Evolutionary conservation across 495 filamentous ascomycete species (phyloP), one percentile per base, ranked within the genome.

Genomic region (Neurospora hispaniola): DNA sequence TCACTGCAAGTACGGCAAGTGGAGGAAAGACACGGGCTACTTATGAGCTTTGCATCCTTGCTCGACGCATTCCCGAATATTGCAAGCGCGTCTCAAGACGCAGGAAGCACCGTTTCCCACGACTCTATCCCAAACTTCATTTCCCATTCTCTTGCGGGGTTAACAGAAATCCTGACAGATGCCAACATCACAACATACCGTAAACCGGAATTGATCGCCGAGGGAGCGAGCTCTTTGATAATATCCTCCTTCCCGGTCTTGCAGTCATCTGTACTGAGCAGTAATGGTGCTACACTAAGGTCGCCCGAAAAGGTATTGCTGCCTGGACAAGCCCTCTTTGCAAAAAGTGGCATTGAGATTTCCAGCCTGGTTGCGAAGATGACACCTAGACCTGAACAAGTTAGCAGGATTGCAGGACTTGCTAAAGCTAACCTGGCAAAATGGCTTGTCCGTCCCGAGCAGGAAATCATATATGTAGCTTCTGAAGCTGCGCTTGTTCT

Each of bases 131-230:
- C 20, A 3, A 48, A 70, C 41, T 42, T 77, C 6, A 16, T 73
- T 42, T 14, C 20, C 23, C n/a, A 71, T 20, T 72, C 46, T 68
- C 10, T 59, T 27, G 48, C 39, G 9, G 35, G 75, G 0, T 41
- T 86, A 11, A 73, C 75, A 9, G 73, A 72, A 4, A 80, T 85
- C 20, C 75, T 86, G 14, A 69, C 70, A 31, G 80, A 84, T 43
- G 79, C 80, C 68, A 73, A 80, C 48, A 78, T 72, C 6, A 82
- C 78, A 3, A 82, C 80, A 23, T 85, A 85, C 71, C 86, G 89
- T n/a, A 87, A 88, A 5, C 91, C 91, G 0, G 91, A 93, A 73
- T 80, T 94, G 16, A 87, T 90, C 5, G 88, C 90, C 16, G 92
- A 93, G 76, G 88, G 89, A 11, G 83, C 85, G 14, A 86, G 89